These are phyloP conservation scores for Camillea tinctor DNA, from an alignment of 2,329 filamentous ascomycete genomes.

Conservation along the genomic window DNA sequence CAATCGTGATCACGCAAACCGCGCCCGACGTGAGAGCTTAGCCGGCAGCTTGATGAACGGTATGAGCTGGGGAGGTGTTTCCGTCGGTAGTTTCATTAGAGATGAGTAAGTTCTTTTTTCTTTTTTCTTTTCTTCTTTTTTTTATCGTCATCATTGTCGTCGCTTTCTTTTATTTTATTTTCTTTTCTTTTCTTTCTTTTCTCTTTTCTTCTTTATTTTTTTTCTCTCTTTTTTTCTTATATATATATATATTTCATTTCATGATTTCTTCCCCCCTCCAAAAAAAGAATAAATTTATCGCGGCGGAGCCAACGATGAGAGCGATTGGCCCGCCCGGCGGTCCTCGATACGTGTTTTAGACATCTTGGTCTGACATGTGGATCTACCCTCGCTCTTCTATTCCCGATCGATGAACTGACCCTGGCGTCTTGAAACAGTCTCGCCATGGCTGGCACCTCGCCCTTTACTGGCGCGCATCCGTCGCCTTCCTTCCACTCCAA, in stretches of 20 bases:
- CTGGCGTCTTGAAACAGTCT: constrained; percentile 58
- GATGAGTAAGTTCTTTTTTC: constrained; percentile 79
- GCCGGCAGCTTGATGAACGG: constrained; percentile 70
- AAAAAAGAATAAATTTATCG: no score
- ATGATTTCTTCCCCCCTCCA: background rate
- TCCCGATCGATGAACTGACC: constrained; percentile 29
- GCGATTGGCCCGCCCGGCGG: background rate
- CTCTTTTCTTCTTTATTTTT: no score
- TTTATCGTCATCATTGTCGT: background rate
- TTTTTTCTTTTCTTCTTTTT: constrained; percentile 5
- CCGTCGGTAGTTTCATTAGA: constrained; percentile 93
- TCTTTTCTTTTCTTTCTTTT: background rate
- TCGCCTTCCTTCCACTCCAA: constrained; percentile 97
- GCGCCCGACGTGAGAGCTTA: constrained; percentile 60
- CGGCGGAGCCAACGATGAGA: no score
- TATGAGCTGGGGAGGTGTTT: constrained; percentile 96
- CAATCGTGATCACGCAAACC: constrained; percentile 57
- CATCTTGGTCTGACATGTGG: constrained; percentile 21
- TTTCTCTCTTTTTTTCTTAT: background rate
- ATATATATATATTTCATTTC: constrained; percentile 2
- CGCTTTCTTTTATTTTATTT: constrained; percentile 2
- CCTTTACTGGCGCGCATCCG: constrained; percentile 71
- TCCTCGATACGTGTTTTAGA: constrained; percentile 17
- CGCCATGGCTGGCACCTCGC: constrained; percentile 95
- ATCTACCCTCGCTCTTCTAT: constrained; percentile 10